Conservation (phyloP, 1,284 basidiomycete genomes). For the Peniophora sp. region DNA sequence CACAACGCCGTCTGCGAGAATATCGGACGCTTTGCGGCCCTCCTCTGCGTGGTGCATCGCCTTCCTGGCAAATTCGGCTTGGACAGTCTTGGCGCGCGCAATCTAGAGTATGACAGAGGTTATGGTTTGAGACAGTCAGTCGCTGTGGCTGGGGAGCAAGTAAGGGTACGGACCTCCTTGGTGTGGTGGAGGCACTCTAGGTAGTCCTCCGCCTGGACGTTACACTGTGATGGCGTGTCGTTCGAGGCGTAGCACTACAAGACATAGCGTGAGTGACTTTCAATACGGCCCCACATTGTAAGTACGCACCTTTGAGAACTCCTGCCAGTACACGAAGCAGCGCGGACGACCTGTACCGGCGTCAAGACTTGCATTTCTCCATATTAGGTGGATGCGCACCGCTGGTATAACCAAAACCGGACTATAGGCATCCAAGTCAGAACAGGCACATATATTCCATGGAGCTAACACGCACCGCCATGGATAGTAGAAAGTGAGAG, state of each 20-base stretch:
- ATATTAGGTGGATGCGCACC: conserved; percentile 29
- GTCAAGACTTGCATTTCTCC: conserved; percentile 1
- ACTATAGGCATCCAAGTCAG: conserved; percentile 18
- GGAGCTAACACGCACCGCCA: conserved; percentile 25
- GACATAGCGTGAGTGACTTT: conserved; percentile 2
- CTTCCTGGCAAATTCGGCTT: conserved; percentile 67
- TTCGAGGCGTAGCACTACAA: conserved; percentile 81
- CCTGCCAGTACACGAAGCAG: conserved; percentile 92
- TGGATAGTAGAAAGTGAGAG: conserved; percentile 10
- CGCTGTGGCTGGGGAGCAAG: neutral
- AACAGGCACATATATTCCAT: neutral
- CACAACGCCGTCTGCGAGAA: conserved; percentile 67
- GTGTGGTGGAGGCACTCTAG: conserved; percentile 88
- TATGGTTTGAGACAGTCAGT: conserved; percentile 1
- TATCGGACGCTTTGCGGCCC: conserved; percentile 64
- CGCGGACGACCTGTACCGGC: conserved; percentile 64
- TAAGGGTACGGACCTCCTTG: conserved; percentile 68
- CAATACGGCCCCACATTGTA: neutral
- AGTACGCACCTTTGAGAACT: conserved; percentile 65
- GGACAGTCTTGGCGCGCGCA: conserved; percentile 65
- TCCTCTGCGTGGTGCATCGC: conserved; percentile 60
- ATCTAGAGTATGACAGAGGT: conserved; percentile 36
- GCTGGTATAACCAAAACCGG: conserved; percentile 61
- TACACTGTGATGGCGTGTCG: conserved; percentile 71
- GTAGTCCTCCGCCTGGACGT: conserved; percentile 78